Evolutionary conservation across 2,329 filamentous ascomycete species (phyloP), one percentile per base, ranked within the genome.

Genomic region (Stachybotrys chlorohalonatus): DNA sequence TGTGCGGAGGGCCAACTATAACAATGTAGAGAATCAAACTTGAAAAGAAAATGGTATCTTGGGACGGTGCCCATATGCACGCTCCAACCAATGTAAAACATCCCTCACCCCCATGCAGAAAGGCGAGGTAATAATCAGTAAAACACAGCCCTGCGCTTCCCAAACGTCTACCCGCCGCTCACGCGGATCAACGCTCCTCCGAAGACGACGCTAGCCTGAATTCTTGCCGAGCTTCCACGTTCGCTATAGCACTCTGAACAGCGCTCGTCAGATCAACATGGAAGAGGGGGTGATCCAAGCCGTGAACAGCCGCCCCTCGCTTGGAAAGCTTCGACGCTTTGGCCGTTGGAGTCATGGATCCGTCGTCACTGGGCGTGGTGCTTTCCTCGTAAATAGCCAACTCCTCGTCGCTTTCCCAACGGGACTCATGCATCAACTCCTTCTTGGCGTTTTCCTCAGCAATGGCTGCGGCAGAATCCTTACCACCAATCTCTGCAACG

Each of bases 241-340:
- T 95, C 32, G 86, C 83, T 63, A 96, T 83, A 3, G 91, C 93
- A 62, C 86, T 90, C 70, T 96, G 89, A 62, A 97, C 72, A 7
- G 94, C 94, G 64, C 86, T 91, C 5, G 90, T 94, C 52, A 97
- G 73, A 68, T 97, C 94, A 53, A 96, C 83, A 67, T 99, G 94
- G 81, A 99, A 97, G 61, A 96, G 81, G 5, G 94, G 93, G 62
- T 89, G 76, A 70, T 95, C 94, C 58, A 95, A 74, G n/a, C 93
- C 89, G 60, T 92, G 87, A 15, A 97, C 85, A 5, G 89, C 80
- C 1, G 87, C 85, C 31, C 67, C 79, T 61, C 75, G 79, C 64
- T 78, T 77, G 54, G 70, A 73, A 39, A 65, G 57, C 53, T 64
- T 59, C 15, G 55, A 13, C 36, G 9, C 13, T 9, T 13, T 42